A percentile compares a stretch with the other conserved stretches of the same genome.
Conservation (phyloP, 208 protist species). For the Trypanosoma cruzi region DNA sequence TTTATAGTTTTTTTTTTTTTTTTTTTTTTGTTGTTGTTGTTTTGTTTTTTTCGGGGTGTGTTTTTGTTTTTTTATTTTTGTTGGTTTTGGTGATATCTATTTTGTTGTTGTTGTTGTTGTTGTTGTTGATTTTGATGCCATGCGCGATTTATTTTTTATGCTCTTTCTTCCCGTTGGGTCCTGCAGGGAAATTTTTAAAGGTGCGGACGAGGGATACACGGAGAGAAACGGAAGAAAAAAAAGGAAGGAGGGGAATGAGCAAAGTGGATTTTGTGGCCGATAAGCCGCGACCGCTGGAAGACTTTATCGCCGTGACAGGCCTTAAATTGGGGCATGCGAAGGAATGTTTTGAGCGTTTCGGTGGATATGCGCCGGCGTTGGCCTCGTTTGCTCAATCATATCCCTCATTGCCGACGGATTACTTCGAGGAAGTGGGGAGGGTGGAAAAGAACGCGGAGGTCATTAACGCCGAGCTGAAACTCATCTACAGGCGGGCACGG, state of each 20-base stretch:
- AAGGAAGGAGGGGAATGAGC: conserved; percentile 1
- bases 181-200: neutral
- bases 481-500: conserved; percentile 63
- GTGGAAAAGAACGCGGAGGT: neutral
- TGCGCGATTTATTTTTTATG: neutral
- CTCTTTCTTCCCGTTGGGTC: neutral
- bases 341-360: conserved; percentile 62
- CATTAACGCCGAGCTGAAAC: conserved; percentile 73
- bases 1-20: neutral
- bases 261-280: conserved; percentile 13
- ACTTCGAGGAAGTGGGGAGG: conserved; percentile 35
- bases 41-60: too few relatives aligned
- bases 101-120: too few relatives aligned
- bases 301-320: conserved; percentile 67
- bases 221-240: neutral
- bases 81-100: too few relatives aligned
- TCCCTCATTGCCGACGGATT: conserved; percentile 41
- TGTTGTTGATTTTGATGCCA: too few relatives aligned
- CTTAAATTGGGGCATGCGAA: conserved; percentile 52
- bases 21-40: neutral
- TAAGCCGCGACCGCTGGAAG: conserved; percentile 31
- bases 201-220: neutral
- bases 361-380: conserved; percentile 61
- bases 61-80: too few relatives aligned
- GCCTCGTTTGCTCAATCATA: conserved; percentile 84